These are phyloP conservation scores for Discostella stelligera DNA, from an alignment of 352 stramenopile species.

Conservation along the genomic window DNA sequence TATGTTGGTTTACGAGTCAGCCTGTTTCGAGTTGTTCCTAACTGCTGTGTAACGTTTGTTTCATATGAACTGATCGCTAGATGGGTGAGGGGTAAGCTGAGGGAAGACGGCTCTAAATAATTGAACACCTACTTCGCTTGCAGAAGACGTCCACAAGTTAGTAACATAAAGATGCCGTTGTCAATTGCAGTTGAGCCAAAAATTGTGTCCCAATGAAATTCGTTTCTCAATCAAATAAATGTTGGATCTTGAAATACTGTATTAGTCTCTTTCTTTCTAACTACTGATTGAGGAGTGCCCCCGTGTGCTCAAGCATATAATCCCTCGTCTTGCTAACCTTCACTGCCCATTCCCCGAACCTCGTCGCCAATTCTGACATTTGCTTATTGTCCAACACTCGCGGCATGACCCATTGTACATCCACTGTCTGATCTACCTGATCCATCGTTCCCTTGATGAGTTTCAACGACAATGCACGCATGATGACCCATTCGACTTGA, in stretches of 20 bases:
- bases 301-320: conserved; percentile 69
- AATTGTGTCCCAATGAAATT: not conserved
- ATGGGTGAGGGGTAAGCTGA: conserved; percentile 45
- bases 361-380: conserved; percentile 73
- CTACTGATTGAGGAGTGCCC: conserved; percentile 46
- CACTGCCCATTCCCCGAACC: conserved; percentile 82
- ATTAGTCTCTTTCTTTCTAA: not conserved
- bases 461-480: conserved; percentile 93
- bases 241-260: not conserved
- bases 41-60: conserved; percentile 83
- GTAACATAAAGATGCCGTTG: not conserved
- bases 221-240: not conserved
- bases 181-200: not conserved
- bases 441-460: conserved; percentile 91
- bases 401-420: conserved; percentile 94
- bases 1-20: conserved; percentile 76
- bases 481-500: conserved; percentile 97
- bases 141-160: not conserved
- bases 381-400: conserved; percentile 83
- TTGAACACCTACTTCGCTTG: too few species aligned
- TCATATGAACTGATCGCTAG: conserved; percentile 78
- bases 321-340: conserved; percentile 76
- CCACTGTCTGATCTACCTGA: conserved; percentile 90
- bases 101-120: not conserved
- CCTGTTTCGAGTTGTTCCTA: conserved; percentile 78